These are phyloP conservation scores for Gynostemma pentaphyllum DNA, from an alignment of 306 rosid species.

Conservation along the genomic window DNA sequence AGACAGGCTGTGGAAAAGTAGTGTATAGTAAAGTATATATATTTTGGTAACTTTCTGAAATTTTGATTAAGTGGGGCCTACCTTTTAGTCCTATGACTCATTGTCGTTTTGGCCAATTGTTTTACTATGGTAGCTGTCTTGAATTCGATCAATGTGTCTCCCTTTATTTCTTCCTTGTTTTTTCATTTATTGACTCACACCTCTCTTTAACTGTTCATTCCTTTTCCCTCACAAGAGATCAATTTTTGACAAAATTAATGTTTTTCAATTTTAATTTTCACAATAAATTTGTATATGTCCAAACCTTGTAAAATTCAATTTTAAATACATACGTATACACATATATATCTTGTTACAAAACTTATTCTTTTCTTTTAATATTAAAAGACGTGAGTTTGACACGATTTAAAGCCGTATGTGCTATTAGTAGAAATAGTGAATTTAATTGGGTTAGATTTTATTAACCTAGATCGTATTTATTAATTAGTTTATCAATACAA, in stretches of 20 bases:
- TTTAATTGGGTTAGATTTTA: too few species aligned
- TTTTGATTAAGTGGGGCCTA: slow-evolving; percentile 5
- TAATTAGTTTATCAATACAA: too few species aligned
- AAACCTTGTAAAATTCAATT: background rate
- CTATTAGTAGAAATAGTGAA: too few species aligned
- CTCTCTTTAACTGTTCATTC: background rate
- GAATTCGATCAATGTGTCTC: slow-evolving; percentile 18
- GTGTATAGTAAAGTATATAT: background rate
- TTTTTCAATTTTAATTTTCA: too few species aligned
- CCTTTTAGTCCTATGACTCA: background rate
- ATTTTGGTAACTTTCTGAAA: background rate
- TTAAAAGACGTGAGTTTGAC: too few species aligned
- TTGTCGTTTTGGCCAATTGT: slow-evolving; percentile 9
- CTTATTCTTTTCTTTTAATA: too few species aligned
- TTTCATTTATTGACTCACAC: background rate
- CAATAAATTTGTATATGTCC: background rate
- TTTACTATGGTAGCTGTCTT: background rate
- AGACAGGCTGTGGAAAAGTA: slow-evolving; percentile 1
- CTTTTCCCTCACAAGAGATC: background rate
- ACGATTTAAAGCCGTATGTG: too few species aligned
- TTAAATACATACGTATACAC: too few species aligned
- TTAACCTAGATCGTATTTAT: too few species aligned
- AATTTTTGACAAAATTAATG: background rate
- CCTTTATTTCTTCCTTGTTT: slow-evolving; percentile 13
- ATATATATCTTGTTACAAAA: too few species aligned